Percentiles rank a stretch among this genome's conserved stretches.
Conservation (phyloP, 495 filamentous ascomycete species). For the Lichenothelia convexa region DNA sequence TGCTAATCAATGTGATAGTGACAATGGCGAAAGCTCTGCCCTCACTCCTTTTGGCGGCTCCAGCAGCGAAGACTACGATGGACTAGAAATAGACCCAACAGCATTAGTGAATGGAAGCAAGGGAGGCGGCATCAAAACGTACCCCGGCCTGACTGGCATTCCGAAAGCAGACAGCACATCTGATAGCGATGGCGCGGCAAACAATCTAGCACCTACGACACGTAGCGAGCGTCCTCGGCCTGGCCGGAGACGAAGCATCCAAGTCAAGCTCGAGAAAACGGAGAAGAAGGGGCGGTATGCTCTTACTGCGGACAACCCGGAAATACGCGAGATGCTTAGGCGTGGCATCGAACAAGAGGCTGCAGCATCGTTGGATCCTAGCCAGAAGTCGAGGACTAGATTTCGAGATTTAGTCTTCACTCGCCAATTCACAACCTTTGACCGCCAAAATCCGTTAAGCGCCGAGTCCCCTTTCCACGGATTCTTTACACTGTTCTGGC, state of each 20-base stretch:
- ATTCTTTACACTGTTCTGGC: slow-evolving; percentile 64
- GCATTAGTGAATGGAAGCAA: slow-evolving; percentile 10
- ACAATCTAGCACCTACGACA: background rate
- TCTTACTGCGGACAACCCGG: slow-evolving; percentile 37
- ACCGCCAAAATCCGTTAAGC: slow-evolving; percentile 40
- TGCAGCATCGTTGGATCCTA: slow-evolving; percentile 13
- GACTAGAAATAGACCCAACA: slow-evolving; percentile 11
- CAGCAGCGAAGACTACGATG: slow-evolving; percentile 13
- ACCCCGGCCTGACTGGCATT: background rate
- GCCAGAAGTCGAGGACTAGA: slow-evolving; percentile 26
- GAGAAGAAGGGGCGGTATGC: slow-evolving; percentile 29
- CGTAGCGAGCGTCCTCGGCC: background rate
- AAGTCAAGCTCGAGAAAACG: slow-evolving; percentile 29
- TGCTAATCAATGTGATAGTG: too few relatives aligned
- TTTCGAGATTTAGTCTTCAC: slow-evolving; percentile 53
- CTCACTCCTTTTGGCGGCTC: slow-evolving; percentile 1
- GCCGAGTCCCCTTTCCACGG: slow-evolving; percentile 47
- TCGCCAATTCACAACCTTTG: slow-evolving; percentile 48
- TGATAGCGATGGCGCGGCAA: background rate
- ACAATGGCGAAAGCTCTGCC: too few relatives aligned
- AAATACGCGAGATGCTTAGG: slow-evolving; percentile 32
- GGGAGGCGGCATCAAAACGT: slow-evolving; percentile 2
- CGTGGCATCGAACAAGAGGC: slow-evolving; percentile 28
- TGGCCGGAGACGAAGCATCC: slow-evolving; percentile 20
- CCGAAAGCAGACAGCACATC: background rate